Evolutionary conservation across 2,329 filamentous ascomycete species (phyloP), one percentile per base, ranked within the genome.

Genomic region (Trichoderma simmonsii): DNA sequence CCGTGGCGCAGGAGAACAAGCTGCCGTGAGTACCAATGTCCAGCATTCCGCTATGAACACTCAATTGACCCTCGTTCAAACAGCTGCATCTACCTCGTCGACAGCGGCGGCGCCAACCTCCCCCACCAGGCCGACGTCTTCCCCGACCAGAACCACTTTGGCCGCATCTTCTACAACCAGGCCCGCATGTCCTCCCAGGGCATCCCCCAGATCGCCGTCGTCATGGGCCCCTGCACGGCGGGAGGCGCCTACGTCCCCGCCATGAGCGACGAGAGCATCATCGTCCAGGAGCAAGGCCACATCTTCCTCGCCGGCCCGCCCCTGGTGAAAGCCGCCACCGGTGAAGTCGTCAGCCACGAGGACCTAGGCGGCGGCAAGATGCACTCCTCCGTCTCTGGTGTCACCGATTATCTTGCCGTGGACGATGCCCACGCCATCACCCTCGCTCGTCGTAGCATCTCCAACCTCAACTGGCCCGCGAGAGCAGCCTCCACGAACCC

Each of bases 251-350:
- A 99, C 80, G 95, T 98, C 12, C 95, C 95, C 12, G 94, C 93
- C 77, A 98, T 99, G 95, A 95, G 93, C 73, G 96, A 98, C 80
- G 96, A 98, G 86, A 94, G 90, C 79, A 98, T 99, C 81, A 98
- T 99, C 75, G 96, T 98, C 51, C 90, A 94, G 78, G 92, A 95
- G 67, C 95, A 98, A 81, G 95, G 95, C n/a, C 95, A 97, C 76
- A 97, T 99, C 80, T 99, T 98, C 85, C 89, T 99, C 2, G 95
- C 95, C 1, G 96, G 95, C 0, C 95, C 95, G 21, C 95, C 96
- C 0, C 86, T 99, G 1, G 96, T 99, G 74, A 97, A 98, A 83
- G 96, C 96, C 9, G 95, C 95, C 12, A 99, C 96, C 0, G 96
- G 95, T 14, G 95, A 99, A 82, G 91, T 93, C 34, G 94, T 98